Percentiles rank a stretch among this genome's conserved stretches.
These are phyloP conservation scores for Hysterium pulicare DNA, from an alignment of 2,329 filamentous ascomycete genomes.

Conservation along the genomic window DNA sequence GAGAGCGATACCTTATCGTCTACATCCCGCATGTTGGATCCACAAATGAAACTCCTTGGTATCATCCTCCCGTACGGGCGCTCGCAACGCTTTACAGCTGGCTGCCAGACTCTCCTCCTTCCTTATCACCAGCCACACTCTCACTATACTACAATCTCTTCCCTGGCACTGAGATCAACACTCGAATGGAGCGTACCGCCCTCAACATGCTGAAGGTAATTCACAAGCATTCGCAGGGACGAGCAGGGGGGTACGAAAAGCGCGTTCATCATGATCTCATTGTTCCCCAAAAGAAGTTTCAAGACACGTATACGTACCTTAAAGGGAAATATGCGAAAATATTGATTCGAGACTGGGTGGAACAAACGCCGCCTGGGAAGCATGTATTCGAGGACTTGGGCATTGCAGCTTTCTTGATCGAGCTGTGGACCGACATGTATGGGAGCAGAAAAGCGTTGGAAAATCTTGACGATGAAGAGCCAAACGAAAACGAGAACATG, in stretches of 20 bases:
- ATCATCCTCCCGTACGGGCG: conserved; percentile 74
- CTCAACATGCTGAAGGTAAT: conserved; percentile 65
- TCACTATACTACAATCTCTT: conserved; percentile 54
- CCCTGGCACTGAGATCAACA: conserved; percentile 33
- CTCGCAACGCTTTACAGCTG: conserved; percentile 75
- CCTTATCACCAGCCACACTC: conserved; percentile 34
- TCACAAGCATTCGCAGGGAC: conserved; percentile 70
- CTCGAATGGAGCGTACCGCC: conserved; percentile 64
- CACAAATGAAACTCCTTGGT: conserved; percentile 71
- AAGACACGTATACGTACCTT: conserved; percentile 76
- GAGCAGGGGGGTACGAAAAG: conserved; percentile 67
- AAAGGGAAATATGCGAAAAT: conserved; percentile 73
- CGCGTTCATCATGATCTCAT: conserved; percentile 79
- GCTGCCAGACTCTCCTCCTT: conserved; percentile 36
- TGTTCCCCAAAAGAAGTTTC: conserved; percentile 71
- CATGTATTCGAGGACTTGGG: conserved; percentile 93
- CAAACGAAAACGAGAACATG: not conserved
- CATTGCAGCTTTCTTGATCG: conserved; percentile 88
- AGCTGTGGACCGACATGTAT: conserved; percentile 89
- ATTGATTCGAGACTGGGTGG: conserved; percentile 75
- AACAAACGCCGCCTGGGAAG: conserved; percentile 81
- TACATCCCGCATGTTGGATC: conserved; percentile 71
- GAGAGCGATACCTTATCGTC: conserved; percentile 58
- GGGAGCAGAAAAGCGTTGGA: conserved; percentile 16
- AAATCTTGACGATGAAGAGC: not conserved